Conservation (phyloP, 2,329 filamentous ascomycete species). For the Rhynchosporium agropyri region DNA sequence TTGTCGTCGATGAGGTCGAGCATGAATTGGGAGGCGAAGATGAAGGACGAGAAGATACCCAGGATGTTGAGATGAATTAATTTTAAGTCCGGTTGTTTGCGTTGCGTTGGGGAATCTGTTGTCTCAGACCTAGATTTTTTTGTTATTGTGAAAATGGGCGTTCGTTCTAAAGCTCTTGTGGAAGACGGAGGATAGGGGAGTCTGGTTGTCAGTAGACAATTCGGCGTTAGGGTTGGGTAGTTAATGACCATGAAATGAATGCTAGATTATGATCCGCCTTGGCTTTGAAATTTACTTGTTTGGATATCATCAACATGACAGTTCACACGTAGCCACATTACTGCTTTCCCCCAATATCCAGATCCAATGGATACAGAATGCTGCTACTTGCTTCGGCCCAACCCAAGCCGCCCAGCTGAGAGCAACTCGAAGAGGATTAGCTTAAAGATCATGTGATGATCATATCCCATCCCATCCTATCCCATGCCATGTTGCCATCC, state of each 20-base stretch:
- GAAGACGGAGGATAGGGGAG: conserved; percentile 4
- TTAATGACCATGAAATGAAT: conserved; percentile 13
- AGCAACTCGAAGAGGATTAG: not conserved
- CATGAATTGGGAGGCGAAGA: conserved; percentile 70
- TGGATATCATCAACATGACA: too few species aligned
- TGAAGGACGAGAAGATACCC: conserved; percentile 57
- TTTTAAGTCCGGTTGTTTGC: not conserved
- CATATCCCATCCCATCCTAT: not conserved
- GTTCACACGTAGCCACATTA: too few species aligned
- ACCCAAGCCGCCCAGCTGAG: not conserved
- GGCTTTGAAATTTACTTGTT: not conserved
- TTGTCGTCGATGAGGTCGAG: conserved; percentile 92
- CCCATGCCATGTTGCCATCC: not conserved
- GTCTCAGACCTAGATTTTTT: not conserved
- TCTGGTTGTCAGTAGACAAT: not conserved
- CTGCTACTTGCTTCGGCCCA: not conserved
- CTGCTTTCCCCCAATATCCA: not conserved
- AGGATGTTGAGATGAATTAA: conserved; percentile 48
- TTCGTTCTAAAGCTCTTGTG: not conserved
- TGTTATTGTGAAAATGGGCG: not conserved
- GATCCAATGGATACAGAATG: not conserved
- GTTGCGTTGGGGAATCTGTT: not conserved
- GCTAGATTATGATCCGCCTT: not conserved
- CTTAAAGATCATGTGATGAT: not conserved
- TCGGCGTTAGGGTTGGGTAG: not conserved